Evolutionary conservation across 176 grass and related monocot genomes (phyloP).

Genomic region (Triticum dicoccoides): DNA sequence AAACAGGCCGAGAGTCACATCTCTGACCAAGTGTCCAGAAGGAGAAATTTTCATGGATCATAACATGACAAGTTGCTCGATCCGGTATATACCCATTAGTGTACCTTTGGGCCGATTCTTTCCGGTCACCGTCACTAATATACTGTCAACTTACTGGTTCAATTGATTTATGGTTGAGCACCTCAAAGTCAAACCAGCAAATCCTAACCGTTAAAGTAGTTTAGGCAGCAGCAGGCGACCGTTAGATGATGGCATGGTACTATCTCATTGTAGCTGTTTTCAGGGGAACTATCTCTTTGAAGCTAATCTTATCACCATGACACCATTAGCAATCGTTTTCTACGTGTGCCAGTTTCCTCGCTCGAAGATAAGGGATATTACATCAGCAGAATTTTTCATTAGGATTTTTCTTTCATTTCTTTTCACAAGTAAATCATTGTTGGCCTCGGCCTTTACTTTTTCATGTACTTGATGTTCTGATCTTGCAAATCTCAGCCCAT

Average conservation of each 20-base stretch:
- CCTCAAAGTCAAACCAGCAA: conserved; percentile 26
- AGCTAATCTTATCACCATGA: neutral
- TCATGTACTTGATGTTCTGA: neutral
- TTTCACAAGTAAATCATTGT: neutral
- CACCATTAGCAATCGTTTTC: neutral
- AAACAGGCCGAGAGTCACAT: neutral
- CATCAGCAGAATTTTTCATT: neutral
- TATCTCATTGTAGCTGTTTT: neutral
- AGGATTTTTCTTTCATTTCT: neutral
- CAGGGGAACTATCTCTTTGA: neutral
- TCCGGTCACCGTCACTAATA: conserved; percentile 6
- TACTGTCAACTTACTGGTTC: neutral
- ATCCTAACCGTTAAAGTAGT: neutral
- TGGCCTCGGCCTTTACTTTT: neutral
- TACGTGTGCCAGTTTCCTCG: neutral
- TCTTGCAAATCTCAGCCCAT: neutral
- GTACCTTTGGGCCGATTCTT: neutral
- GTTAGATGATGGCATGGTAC: neutral
- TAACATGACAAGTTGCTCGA: conserved; percentile 3
- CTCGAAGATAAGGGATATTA: conserved; percentile 16
- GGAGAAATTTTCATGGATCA: neutral
- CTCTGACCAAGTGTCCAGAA: neutral
- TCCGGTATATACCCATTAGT: neutral
- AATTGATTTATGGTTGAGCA: conserved; percentile 1
- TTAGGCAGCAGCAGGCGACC: neutral